A percentile compares a stretch with the other conserved stretches of the same genome.
phyloP scores from a whole-genome alignment of 495 filamentous ascomycete species.

The Talaromyces ruber region DNA sequence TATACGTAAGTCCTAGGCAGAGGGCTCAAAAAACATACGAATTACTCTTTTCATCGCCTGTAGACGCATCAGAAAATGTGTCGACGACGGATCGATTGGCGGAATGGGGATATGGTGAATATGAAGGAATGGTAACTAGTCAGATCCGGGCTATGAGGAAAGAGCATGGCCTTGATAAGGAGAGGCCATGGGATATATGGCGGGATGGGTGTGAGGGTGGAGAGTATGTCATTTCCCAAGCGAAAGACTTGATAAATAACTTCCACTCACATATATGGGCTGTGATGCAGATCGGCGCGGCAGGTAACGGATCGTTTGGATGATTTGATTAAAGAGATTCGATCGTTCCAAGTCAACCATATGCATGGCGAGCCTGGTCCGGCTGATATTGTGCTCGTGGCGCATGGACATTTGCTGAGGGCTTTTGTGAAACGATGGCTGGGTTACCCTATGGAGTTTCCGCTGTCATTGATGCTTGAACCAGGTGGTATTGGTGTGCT shows the following conservation, averaged over 20 bases:
- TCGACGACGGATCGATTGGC: conserved; percentile 57
- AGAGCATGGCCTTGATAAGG: conserved; percentile 47
- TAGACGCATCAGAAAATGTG: conserved; percentile 22
- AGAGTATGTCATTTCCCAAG: conserved; percentile 20
- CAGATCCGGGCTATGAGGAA: conserved; percentile 55
- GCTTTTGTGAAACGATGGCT: conserved; percentile 77
- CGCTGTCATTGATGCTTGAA: conserved; percentile 61
- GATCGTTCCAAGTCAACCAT: conserved; percentile 34
- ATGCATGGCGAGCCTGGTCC: conserved; percentile 38
- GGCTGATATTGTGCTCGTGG: conserved; percentile 50
- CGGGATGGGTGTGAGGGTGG: conserved; percentile 63
- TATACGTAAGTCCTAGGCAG: conserved; percentile 73
- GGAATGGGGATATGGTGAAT: conserved; percentile 86
- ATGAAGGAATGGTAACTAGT: conserved; percentile 66
- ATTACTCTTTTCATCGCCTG: conserved; percentile 46
- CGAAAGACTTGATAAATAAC: neutral
- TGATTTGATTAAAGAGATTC: conserved; percentile 57
- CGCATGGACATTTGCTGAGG: conserved; percentile 71
- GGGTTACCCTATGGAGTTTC: conserved; percentile 51
- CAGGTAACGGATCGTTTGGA: conserved; percentile 60
- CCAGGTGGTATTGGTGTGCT: conserved; percentile 69
- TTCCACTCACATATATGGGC: neutral
- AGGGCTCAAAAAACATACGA: conserved; percentile 72
- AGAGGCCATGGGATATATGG: conserved; percentile 70
- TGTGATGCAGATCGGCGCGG: conserved; percentile 28